Evolutionary conservation across 2,329 filamentous ascomycete species (phyloP).

Genomic region (Escovopsis weberi): DNA sequence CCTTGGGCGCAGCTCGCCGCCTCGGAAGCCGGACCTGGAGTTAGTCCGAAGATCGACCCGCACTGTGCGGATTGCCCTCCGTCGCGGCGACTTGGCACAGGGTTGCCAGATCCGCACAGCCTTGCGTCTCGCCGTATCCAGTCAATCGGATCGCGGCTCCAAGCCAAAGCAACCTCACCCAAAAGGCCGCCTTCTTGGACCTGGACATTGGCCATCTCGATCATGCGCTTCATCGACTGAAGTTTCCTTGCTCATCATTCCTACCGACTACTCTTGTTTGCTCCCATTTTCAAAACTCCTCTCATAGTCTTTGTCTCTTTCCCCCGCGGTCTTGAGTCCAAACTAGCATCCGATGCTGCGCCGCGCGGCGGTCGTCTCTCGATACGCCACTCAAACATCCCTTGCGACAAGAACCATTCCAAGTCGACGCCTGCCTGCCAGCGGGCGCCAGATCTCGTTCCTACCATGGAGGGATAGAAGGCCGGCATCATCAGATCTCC

Average conservation of each 20-base stretch:
- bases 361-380: slow-evolving; percentile 10
- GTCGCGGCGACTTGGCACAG: too few species aligned
- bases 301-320: neutral
- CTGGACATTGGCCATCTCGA: too few species aligned
- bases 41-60: slow-evolving; percentile 17
- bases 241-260: too few species aligned
- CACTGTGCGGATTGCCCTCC: neutral
- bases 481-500: slow-evolving; percentile 9
- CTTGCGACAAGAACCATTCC: slow-evolving; percentile 10
- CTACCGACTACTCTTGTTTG: neutral
- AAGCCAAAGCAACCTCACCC: too few species aligned
- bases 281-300: neutral
- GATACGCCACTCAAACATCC: slow-evolving; percentile 9
- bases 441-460: slow-evolving; percentile 17
- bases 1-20: slow-evolving; percentile 9
- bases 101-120: too few species aligned
- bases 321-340: too few species aligned
- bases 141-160: too few species aligned
- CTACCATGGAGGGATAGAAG: slow-evolving; percentile 17
- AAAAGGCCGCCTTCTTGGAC: too few species aligned
- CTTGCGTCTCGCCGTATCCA: too few species aligned
- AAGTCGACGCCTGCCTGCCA: slow-evolving; percentile 9
- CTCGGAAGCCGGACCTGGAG: slow-evolving; percentile 13
- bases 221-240: too few species aligned
- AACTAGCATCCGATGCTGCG: slow-evolving; percentile 8